phyloP scores from a whole-genome alignment of 2,329 filamentous ascomycete species.

The Arthroderma uncinatum region DNA sequence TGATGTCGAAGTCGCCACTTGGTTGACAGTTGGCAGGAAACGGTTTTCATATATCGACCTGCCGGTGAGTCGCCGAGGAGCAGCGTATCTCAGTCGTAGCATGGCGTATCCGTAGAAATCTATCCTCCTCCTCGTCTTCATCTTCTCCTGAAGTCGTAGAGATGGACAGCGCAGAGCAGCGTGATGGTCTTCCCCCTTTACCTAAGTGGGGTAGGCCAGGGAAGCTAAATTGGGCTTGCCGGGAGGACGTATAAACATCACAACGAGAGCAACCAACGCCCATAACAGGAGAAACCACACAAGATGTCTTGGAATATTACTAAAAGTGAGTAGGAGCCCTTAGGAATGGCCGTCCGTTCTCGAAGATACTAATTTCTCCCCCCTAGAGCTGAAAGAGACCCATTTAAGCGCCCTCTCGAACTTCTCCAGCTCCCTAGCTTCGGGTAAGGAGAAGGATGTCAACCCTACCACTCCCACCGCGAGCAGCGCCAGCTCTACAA shows the following conservation, averaged over 20 bases:
- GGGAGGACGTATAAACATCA: no score
- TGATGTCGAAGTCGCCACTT: no score
- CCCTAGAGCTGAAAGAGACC: constrained; percentile 1
- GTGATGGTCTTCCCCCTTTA: neutral
- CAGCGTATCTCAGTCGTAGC: no score
- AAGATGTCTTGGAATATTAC: constrained; percentile 4
- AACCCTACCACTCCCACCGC: neutral
- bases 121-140: neutral
- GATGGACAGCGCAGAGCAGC: no score
- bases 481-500: constrained; percentile 1
- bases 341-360: neutral
- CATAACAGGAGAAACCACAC: neutral
- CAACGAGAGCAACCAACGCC: neutral
- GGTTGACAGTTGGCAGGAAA: no score
- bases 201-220: neutral
- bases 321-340: neutral
- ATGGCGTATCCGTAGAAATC: no score
- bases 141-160: neutral
- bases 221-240: neutral
- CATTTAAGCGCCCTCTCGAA: constrained; percentile 1
- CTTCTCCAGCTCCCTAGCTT: constrained; percentile 1
- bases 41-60: no score
- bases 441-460: neutral
- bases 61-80: no score
- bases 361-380: neutral